Base-by-base conservation (phyloP, 2,329 filamentous ascomycete species). In the Coniosporium tulheliwenetii region DNA sequence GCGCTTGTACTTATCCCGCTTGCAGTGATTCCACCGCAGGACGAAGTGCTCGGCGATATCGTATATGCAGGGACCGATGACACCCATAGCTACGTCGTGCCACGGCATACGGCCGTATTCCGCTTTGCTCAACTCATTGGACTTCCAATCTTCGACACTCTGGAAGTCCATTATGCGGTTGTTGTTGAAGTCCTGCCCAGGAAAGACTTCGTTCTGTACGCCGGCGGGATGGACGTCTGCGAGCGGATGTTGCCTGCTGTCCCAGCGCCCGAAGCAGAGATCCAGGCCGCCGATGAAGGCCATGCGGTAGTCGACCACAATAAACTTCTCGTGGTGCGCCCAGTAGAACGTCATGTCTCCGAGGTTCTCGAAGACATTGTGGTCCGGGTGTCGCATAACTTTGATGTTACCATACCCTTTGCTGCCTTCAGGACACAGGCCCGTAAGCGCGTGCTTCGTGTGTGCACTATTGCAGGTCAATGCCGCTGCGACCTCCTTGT, bases 341-440 rank as follows among this genome's bases (percentile, higher is more conserved):
- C 89, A 96, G 64, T 94, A 95, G 54, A 95, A 85, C 0, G 86
- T 95, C 84, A 94, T 93, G 51, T 96, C 89, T 29, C 83, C 83
- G 2, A 81, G 83, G 52, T 95, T 95, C 52, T 95, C 86, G 39
- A 96, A 77, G 2, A 94, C 74, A 48, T 95, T 95, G 63, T 96
- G 89, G 58, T 96, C 89, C 0, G 89, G 89, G 61, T 96, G 89
- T 29, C 89, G 77, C 75, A 93, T 81, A 39, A 94, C 69, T 31
- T 69, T 74, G 55, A 98, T 96, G 56, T 96, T 96, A 38, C 84
- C 85, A 56, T 87, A 69, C 1, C 89, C 91, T 0, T 80, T 81
- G 0, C 72, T 71, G 7, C 86, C 89, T 54, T 89, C 71, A 0
- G 86, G 85, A 50, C 87, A 94, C 1, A 96, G 69, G 3, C 69